These are phyloP conservation scores for Lactarius psammicola DNA, from an alignment of 768 basidiomycete species.

Conservation along the genomic window DNA sequence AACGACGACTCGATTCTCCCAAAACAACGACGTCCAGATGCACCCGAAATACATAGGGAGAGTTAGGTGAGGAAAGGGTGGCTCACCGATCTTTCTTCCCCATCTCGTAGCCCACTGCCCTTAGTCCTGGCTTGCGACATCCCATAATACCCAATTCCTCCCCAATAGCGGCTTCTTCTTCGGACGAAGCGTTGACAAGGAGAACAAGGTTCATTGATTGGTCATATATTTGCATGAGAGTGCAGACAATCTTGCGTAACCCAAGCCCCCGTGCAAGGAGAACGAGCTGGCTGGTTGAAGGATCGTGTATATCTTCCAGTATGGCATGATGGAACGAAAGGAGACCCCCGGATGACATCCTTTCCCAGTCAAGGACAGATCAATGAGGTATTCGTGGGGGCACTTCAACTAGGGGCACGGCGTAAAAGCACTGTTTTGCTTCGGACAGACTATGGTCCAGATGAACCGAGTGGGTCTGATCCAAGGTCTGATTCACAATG, in stretches of 20 bases:
- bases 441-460: not conserved
- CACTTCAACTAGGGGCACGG: not conserved
- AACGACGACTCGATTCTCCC: not conserved
- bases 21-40: not conserved
- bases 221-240: conserved; percentile 90
- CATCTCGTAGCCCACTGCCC: conserved; percentile 81
- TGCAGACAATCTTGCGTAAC: conserved; percentile 76
- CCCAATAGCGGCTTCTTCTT: conserved; percentile 88
- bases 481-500: too few species aligned
- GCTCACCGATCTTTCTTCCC: conserved; percentile 73
- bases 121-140: conserved; percentile 79
- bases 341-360: conserved; percentile 30
- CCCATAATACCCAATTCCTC: conserved; percentile 94
- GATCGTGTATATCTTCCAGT: conserved; percentile 69
- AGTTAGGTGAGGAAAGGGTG: not conserved
- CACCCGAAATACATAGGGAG: not conserved
- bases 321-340: conserved; percentile 69
- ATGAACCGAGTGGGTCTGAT: not conserved
- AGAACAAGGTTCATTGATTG: conserved; percentile 79
- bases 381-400: not conserved
- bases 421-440: not conserved
- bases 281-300: conserved; percentile 66
- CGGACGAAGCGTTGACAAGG: conserved; percentile 77
- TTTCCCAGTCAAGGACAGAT: not conserved
- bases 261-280: conserved; percentile 91